These are phyloP conservation scores for Pulveroboletus ravenelii DNA, from an alignment of 768 basidiomycete species.

Conservation along the genomic window DNA sequence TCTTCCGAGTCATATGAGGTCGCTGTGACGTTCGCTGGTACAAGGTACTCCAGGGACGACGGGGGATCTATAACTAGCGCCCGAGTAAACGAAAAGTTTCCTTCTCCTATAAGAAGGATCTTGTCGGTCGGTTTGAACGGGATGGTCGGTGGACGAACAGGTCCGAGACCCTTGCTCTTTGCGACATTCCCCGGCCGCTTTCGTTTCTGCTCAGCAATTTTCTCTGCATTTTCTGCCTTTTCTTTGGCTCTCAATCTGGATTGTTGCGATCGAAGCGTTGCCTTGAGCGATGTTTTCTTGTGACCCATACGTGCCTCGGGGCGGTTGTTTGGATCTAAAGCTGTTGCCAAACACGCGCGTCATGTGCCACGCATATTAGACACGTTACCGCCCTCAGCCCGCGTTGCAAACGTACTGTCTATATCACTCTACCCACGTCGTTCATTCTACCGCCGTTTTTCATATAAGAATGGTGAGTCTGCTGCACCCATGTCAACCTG, in stretches of 20 bases:
- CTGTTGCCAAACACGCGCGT: conserved; percentile 24
- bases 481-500: neutral
- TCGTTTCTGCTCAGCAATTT: conserved; percentile 38
- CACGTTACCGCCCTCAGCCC: conserved; percentile 15
- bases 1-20: conserved; percentile 82
- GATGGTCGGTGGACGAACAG: conserved; percentile 43
- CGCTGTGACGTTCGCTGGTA: conserved; percentile 67
- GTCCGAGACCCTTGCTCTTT: conserved; percentile 34
- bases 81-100: conserved; percentile 88
- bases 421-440: conserved; percentile 16
- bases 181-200: conserved; percentile 28
- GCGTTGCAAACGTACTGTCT: neutral
- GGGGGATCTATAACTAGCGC: conserved; percentile 57
- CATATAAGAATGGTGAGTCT: conserved; percentile 30
- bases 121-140: conserved; percentile 63
- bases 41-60: conserved; percentile 45
- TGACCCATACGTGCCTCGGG: conserved; percentile 29
- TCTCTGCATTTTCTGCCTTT: conserved; percentile 50
- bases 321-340: conserved; percentile 30
- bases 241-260: conserved; percentile 58
- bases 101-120: conserved; percentile 85
- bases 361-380: neutral
- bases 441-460: conserved; percentile 21
- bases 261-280: conserved; percentile 66
- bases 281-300: conserved; percentile 55